Percentiles rank a stretch among this genome's conserved stretches.
Conservation (phyloP, 83 land plant genomes). For the Thuja plicata region DNA sequence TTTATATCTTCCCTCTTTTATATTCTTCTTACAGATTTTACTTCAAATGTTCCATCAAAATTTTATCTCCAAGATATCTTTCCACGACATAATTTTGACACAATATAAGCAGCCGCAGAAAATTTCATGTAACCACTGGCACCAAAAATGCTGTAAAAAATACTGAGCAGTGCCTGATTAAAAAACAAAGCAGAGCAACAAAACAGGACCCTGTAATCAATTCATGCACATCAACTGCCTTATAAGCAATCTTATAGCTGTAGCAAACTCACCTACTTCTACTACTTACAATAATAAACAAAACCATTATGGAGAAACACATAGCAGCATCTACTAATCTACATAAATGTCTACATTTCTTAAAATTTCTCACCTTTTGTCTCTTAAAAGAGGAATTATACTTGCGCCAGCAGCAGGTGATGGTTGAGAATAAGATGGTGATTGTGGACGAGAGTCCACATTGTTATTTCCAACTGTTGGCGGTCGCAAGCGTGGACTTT, state of each 20-base stretch:
- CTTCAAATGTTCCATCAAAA: no score
- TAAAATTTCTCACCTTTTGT: slow-evolving; percentile 52
- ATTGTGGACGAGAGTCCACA: slow-evolving; percentile 24
- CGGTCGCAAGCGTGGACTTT: slow-evolving; percentile 2
- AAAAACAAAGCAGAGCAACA: no score
- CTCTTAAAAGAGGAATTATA: slow-evolving; percentile 45
- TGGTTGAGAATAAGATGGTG: slow-evolving; percentile 45
- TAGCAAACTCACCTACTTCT: background rate
- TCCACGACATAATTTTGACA: no score
- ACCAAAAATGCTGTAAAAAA: no score
- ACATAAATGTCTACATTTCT: background rate
- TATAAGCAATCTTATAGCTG: background rate
- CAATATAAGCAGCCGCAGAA: no score
- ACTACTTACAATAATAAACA: background rate
- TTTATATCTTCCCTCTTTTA: no score
- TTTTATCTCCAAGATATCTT: no score
- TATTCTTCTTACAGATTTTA: no score
- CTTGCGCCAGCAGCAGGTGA: slow-evolving; percentile 75
- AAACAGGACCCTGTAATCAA: background rate
- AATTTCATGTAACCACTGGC: no score
- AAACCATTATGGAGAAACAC: background rate
- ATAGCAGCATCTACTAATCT: background rate
- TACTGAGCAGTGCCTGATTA: no score
- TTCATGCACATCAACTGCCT: background rate
- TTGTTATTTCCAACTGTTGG: background rate